Conservation (phyloP, 768 basidiomycete genomes). For the Dioszegia crocea region DNA sequence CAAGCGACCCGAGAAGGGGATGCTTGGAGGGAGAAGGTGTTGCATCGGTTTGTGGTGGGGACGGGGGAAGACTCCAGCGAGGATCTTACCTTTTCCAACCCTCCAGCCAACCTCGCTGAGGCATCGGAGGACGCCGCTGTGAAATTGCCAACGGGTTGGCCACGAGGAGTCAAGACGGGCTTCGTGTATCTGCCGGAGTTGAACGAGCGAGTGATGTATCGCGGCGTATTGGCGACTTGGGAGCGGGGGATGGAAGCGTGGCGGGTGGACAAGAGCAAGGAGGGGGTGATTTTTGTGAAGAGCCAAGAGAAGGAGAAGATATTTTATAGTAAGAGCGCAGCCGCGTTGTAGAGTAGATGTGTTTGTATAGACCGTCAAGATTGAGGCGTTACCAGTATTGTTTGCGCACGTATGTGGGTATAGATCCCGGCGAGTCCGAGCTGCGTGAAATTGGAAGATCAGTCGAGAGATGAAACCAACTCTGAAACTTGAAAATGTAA, state of each 20-base stretch:
- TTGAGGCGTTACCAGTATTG: too few relatives aligned
- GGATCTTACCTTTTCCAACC: too few relatives aligned
- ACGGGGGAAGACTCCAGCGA: not conserved
- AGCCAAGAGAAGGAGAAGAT: not conserved
- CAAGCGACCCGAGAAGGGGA: constrained; percentile 12
- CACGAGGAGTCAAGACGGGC: not conserved
- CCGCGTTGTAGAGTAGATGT: not conserved
- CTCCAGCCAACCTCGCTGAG: not conserved
- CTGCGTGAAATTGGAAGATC: too few relatives aligned
- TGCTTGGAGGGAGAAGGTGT: constrained; percentile 3
- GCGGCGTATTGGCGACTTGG: constrained; percentile 4
- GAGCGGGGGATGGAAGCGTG: not conserved
- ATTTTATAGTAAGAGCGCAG: not conserved
- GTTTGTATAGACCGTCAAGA: not conserved
- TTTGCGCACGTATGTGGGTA: too few relatives aligned
- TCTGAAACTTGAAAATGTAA: not conserved
- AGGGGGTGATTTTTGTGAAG: not conserved
- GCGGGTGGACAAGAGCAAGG: not conserved
- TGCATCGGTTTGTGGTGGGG: constrained; percentile 8
- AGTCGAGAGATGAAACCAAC: not conserved
- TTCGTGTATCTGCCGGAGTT: constrained; percentile 6
- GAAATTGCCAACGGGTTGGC: not conserved
- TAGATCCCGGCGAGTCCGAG: too few relatives aligned
- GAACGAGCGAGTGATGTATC: not conserved
- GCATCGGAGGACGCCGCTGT: not conserved